A percentile compares a stretch with the other conserved stretches of the same genome.
phyloP scores from a whole-genome alignment of 331 rosid species.

The Arachis monticola region DNA sequence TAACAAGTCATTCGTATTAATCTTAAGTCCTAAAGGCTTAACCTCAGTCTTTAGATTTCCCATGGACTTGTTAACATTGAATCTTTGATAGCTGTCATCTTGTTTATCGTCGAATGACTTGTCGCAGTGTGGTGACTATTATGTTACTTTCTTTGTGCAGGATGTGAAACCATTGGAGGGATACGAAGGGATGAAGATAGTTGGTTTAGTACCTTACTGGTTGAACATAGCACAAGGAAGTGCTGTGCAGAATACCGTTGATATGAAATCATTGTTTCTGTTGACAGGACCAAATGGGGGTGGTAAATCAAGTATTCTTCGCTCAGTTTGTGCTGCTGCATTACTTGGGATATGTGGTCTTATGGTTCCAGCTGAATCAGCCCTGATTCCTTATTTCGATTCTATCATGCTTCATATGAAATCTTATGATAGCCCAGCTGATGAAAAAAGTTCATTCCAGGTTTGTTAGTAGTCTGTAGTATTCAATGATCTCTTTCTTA shows the following conservation, averaged over 20 bases:
- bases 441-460: constrained; percentile 97
- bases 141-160: constrained; percentile 46
- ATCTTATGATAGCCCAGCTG: constrained; percentile 97
- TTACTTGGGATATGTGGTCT: constrained; percentile 95
- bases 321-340: constrained; percentile 91
- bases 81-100: constrained; percentile 12
- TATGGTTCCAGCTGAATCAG: constrained; percentile 92
- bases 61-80: neutral
- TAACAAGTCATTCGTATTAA: neutral
- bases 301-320: constrained; percentile 92
- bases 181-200: constrained; percentile 65
- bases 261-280: constrained; percentile 85
- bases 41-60: neutral
- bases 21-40: neutral
- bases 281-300: constrained; percentile 99
- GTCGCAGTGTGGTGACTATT: constrained; percentile 8
- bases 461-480: constrained; percentile 42
- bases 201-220: constrained; percentile 92
- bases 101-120: neutral
- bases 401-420: constrained; percentile 95
- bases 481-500: constrained; percentile 19
- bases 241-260: constrained; percentile 80
- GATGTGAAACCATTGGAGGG: constrained; percentile 45
- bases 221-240: constrained; percentile 79
- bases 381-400: constrained; percentile 83